phyloP scores from a whole-genome alignment of 352 stramenopile species.

The Globisporangium canariense region DNA sequence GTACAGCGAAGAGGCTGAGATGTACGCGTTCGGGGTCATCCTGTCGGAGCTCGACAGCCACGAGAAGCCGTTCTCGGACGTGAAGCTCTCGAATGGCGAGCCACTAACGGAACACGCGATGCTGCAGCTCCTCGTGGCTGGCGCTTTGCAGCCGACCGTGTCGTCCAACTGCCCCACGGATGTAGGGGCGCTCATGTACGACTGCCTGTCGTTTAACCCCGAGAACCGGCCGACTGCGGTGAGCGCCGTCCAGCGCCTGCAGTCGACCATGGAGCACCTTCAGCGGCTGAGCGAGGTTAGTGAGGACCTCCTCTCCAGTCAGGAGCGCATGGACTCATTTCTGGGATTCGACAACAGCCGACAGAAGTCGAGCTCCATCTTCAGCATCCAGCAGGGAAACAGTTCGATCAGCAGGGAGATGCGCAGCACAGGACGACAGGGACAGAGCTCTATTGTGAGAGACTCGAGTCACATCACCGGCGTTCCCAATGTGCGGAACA shows the following conservation, averaged over 20 bases:
- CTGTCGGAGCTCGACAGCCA: constrained; percentile 69
- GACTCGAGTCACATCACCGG: not conserved
- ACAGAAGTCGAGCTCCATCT: not conserved
- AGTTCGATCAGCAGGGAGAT: constrained; percentile 1
- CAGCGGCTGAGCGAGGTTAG: constrained; percentile 48
- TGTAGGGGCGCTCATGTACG: constrained; percentile 40
- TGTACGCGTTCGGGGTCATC: constrained; percentile 77
- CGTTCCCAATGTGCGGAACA: not conserved
- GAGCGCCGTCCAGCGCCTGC: constrained; percentile 35
- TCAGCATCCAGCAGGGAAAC: constrained; percentile 5
- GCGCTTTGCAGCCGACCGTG: constrained; percentile 48
- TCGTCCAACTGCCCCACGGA: constrained; percentile 42
- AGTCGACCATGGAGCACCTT: constrained; percentile 44
- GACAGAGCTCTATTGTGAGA: not conserved
- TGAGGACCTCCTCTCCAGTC: constrained; percentile 30
- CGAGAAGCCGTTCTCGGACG: constrained; percentile 60
- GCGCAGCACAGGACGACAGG: not conserved
- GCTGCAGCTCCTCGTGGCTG: constrained; percentile 46
- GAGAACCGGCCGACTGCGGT: constrained; percentile 36
- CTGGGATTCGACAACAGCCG: constrained; percentile 17
- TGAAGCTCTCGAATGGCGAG: constrained; percentile 50
- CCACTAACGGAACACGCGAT: constrained; percentile 46
- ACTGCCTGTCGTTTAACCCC: constrained; percentile 54
- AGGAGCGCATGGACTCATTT: constrained; percentile 39
- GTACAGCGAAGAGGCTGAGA: constrained; percentile 45